Conservation (phyloP, 2,329 filamentous ascomycete genomes). For the Colletotrichum lupini region DNA sequence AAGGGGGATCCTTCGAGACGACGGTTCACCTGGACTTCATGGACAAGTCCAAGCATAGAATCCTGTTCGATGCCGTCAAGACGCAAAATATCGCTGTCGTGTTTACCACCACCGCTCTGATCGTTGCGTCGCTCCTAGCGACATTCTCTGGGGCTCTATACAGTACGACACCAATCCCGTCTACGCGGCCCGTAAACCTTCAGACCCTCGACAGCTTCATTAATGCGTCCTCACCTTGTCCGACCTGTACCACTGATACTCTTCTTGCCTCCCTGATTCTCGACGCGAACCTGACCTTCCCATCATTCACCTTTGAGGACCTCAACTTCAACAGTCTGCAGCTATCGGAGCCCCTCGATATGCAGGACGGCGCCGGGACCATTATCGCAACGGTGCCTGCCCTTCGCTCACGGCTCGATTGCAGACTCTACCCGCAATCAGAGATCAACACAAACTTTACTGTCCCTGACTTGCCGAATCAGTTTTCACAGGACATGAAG, state of each 20-base stretch:
- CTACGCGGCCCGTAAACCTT: constrained; percentile 39
- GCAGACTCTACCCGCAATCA: constrained; percentile 38
- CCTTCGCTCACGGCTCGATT: constrained; percentile 45
- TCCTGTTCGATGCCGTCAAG: constrained; percentile 41
- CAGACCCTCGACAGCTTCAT: constrained; percentile 45
- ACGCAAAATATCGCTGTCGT: constrained; percentile 43
- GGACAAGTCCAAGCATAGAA: constrained; percentile 43
- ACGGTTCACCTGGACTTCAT: constrained; percentile 47
- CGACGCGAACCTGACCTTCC: constrained; percentile 47
- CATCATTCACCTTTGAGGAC: constrained; percentile 49
- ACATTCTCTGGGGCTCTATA: constrained; percentile 48
- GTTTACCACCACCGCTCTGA: constrained; percentile 41
- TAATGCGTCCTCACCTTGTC: constrained; percentile 37
- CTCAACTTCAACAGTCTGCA: constrained; percentile 39
- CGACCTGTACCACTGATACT: constrained; percentile 42
- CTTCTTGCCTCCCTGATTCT: constrained; percentile 48
- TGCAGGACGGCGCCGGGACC: constrained; percentile 14
- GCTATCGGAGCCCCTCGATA: constrained; percentile 25
- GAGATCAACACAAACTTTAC: constrained; percentile 41
- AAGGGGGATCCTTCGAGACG: constrained; percentile 41
- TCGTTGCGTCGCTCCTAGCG: constrained; percentile 44
- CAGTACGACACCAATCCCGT: constrained; percentile 41
- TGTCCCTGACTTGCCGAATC: constrained; percentile 25
- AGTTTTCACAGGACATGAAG: constrained; percentile 20
- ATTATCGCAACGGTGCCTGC: constrained; percentile 44